These are phyloP conservation scores for Quercus wislizeni DNA, from an alignment of 306 rosid genomes.

Conservation along the genomic window DNA sequence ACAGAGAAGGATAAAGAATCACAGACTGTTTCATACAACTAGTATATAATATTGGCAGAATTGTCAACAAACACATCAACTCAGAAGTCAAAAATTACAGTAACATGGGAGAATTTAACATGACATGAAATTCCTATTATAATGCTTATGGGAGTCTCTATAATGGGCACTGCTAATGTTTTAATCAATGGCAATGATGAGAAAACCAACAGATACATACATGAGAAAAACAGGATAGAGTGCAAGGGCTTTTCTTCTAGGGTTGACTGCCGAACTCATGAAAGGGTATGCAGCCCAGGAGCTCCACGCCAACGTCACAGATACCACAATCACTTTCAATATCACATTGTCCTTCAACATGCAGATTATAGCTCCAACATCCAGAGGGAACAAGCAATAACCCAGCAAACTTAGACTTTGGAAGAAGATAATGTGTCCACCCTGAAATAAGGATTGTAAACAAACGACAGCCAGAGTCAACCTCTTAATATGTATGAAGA, in stretches of 20 bases:
- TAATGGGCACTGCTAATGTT: conserved; percentile 22
- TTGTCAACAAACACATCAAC: conserved; percentile 30
- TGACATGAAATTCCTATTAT: conserved; percentile 50
- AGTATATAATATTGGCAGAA: conserved; percentile 18
- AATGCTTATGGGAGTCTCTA: conserved; percentile 20
- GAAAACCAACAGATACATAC: conserved; percentile 99
- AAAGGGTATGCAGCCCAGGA: conserved; percentile 99
- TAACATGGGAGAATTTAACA: conserved; percentile 23
- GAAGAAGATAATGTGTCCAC: conserved; percentile 96
- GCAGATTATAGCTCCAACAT: conserved; percentile 83
- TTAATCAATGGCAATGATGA: conserved; percentile 95
- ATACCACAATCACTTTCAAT: conserved; percentile 74
- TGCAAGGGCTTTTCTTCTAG: conserved; percentile 98
- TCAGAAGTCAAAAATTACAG: conserved; percentile 18
- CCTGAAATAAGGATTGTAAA: conserved; percentile 46
- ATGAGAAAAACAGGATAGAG: conserved; percentile 95
- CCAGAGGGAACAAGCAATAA: conserved; percentile 94
- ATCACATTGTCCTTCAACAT: conserved; percentile 86
- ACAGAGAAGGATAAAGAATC: not conserved
- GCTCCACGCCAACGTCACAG: conserved; percentile 95
- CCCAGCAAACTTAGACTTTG: conserved; percentile 97
- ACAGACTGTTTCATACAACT: conserved; percentile 40
- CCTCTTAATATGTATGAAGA: not conserved
- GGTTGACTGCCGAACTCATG: conserved; percentile 98
- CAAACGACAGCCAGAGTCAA: conserved; percentile 17